Base-by-base conservation (phyloP, 2,329 filamentous ascomycete species). In the Herpotrichia juniperi region DNA sequence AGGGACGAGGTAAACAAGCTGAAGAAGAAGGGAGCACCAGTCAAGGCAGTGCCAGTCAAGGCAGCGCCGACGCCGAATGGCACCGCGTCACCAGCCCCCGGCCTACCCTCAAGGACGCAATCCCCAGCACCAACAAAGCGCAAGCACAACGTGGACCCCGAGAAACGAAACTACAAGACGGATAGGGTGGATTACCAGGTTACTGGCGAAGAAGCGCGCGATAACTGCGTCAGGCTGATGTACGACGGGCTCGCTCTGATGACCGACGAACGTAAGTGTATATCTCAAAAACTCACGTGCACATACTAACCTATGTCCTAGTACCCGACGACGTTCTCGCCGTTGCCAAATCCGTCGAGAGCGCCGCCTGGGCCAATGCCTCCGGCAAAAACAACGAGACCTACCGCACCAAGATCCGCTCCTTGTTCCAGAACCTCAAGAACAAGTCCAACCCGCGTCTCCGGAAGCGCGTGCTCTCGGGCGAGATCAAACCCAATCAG, bases 381-480 rank as follows among this genome's bases (percentile, higher is more conserved):
- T 87, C 88, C 50, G 86, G 87, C 48, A 88, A 92, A 66, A 87
- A 81, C 14, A 83, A 82, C 55, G 77, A 85, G 42, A 84, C 87
- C 44, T 99, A 99, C 82, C 88, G 89, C 70, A 83, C 82, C 61
- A 97, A 97, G 81, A 88, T 97, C 66, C 89, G 93, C 61, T 96
- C 91, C 17, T 85, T 99, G 19, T 97, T 91, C 78, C 87, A 93
- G 72, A 97, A 97, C 71, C 85, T 99, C 63, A 97, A 97, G 81
- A 91, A 91, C 79, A 93, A 90, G 77, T 88, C 87, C 58, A 97
- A 97, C 77, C 81, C 84, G 31, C 83, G 86, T 55, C 84, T 99
- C 37, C 88, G 92, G 46, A 81, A 81, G 56, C 85, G 87, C 58
- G 90, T 99, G 60, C 81, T 96, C 68, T 79, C 79, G 3, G 91